These are phyloP conservation scores for Fusarium hainanense DNA, from an alignment of 2,329 filamentous ascomycete genomes.

Conservation along the genomic window DNA sequence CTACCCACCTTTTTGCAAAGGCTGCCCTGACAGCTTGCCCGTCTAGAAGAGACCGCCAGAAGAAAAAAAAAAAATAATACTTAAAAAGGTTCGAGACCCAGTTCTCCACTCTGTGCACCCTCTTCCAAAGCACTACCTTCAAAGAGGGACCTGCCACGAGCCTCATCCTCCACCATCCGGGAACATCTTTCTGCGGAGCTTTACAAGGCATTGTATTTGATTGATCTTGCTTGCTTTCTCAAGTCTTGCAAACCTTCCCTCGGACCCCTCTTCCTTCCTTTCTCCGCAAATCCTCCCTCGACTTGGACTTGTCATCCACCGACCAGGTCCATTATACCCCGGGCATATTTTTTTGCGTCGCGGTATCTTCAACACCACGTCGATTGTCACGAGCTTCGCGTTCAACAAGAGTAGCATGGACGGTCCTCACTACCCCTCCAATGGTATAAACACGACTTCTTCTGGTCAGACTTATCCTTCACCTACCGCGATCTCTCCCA, in stretches of 20 bases:
- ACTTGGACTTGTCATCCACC: constrained; percentile 43
- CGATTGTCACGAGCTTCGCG: constrained; percentile 46
- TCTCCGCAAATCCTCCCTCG: constrained; percentile 41
- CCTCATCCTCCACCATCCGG: constrained; percentile 55
- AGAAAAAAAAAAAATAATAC: constrained; percentile 48
- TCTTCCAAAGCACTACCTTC: constrained; percentile 58
- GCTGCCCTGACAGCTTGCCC: constrained; percentile 46
- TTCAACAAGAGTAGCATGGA: constrained; percentile 62
- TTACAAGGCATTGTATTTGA: constrained; percentile 43
- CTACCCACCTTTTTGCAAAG: constrained; percentile 47
- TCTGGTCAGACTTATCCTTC: constrained; percentile 63
- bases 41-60: constrained; percentile 30
- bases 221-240: constrained; percentile 42
- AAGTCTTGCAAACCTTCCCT: constrained; percentile 34
- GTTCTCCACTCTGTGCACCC: constrained; percentile 59
- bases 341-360: constrained; percentile 39
- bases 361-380: constrained; percentile 42
- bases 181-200: constrained; percentile 49
- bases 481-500: constrained; percentile 62
- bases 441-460: constrained; percentile 66
- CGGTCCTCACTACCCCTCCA: constrained; percentile 65
- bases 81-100: constrained; percentile 58
- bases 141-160: constrained; percentile 54
- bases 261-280: constrained; percentile 24
- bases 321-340: constrained; percentile 40